A percentile compares a stretch with the other conserved stretches of the same genome.
phyloP scores from a whole-genome alignment of 1,139 yeast genomes.

The Pichia sp. region DNA sequence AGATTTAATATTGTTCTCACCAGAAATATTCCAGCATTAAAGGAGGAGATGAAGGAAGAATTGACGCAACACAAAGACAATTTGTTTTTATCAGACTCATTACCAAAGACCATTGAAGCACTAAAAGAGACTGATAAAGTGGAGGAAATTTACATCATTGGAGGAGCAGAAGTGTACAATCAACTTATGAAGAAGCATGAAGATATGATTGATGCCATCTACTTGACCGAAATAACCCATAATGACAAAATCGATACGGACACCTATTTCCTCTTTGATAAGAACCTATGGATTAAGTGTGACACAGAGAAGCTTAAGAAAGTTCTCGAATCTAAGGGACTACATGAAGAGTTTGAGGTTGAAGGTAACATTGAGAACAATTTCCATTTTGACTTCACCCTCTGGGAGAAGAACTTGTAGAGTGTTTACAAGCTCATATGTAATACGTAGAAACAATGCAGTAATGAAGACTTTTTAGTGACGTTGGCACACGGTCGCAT shows the following conservation, averaged over 20 bases:
- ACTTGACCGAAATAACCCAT: conserved; percentile 63
- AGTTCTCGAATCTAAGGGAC: conserved; percentile 16
- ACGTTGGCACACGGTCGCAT: too few species aligned
- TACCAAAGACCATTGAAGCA: conserved; percentile 37
- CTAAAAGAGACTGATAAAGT: conserved; percentile 25
- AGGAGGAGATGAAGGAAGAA: conserved; percentile 17
- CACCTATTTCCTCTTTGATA: conserved; percentile 44
- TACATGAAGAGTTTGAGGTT: conserved; percentile 20
- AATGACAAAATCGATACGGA: conserved; percentile 49
- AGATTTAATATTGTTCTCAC: conserved; percentile 75
- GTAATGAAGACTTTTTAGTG: too few species aligned
- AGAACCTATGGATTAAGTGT: conserved; percentile 19
- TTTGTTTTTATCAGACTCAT: conserved; percentile 38
- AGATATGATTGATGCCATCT: conserved; percentile 45
- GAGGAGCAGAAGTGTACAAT: conserved; percentile 86
- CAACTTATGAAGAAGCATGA: conserved; percentile 30
- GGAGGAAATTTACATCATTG: conserved; percentile 72
- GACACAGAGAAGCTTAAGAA: conserved; percentile 3
- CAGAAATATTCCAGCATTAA: conserved; percentile 29
- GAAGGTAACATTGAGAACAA: conserved; percentile 40
- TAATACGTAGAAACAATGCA: not conserved
- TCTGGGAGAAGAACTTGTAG: conserved; percentile 39
- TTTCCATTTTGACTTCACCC: conserved; percentile 41
- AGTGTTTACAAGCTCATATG: not conserved
- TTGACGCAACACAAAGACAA: conserved; percentile 16